A percentile compares a stretch with the other conserved stretches of the same genome.
These are phyloP conservation scores for Cordyceps javanica DNA, from an alignment of 2,329 filamentous ascomycete species.

Conservation along the genomic window DNA sequence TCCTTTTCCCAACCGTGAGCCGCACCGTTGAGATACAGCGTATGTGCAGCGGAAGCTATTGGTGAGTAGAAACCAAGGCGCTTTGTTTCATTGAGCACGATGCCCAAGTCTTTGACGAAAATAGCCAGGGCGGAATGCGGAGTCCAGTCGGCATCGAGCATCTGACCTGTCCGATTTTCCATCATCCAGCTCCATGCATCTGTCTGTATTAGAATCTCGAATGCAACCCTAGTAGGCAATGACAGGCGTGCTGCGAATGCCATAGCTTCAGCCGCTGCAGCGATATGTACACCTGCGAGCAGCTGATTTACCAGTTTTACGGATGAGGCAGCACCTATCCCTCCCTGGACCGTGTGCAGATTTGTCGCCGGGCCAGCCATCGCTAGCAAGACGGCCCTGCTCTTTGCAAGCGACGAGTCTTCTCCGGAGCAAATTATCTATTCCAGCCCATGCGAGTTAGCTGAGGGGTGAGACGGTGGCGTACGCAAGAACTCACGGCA, in stretches of 20 bases:
- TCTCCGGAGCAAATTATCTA: constrained; percentile 30
- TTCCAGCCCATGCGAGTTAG: neutral
- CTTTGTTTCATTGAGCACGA: constrained; percentile 26
- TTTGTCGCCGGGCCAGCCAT: constrained; percentile 27
- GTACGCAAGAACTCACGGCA: constrained; percentile 20
- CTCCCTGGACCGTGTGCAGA: constrained; percentile 43
- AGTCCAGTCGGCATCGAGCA: constrained; percentile 30
- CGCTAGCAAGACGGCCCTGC: constrained; percentile 22
- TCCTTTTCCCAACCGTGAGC: constrained; percentile 27
- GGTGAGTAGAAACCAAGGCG: constrained; percentile 23
- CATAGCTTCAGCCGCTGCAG: constrained; percentile 49
- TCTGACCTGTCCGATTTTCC: constrained; percentile 28
- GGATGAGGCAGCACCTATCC: constrained; percentile 46
- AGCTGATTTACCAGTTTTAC: constrained; percentile 55
- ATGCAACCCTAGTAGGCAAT: constrained; percentile 42
- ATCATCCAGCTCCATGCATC: constrained; percentile 33
- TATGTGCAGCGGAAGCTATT: constrained; percentile 25
- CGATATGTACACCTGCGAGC: constrained; percentile 52
- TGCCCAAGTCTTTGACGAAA: constrained; percentile 30
- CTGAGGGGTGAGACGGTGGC: neutral
- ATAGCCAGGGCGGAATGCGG: constrained; percentile 29
- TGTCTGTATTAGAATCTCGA: constrained; percentile 38
- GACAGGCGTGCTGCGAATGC: constrained; percentile 48
- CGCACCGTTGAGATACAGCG: constrained; percentile 27
- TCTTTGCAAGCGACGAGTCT: constrained; percentile 18